A percentile compares a stretch with the other conserved stretches of the same genome.
Evolutionary conservation across 805 yeast species (phyloP).

Genomic region (Wickerhamiella sorbophila): DNA sequence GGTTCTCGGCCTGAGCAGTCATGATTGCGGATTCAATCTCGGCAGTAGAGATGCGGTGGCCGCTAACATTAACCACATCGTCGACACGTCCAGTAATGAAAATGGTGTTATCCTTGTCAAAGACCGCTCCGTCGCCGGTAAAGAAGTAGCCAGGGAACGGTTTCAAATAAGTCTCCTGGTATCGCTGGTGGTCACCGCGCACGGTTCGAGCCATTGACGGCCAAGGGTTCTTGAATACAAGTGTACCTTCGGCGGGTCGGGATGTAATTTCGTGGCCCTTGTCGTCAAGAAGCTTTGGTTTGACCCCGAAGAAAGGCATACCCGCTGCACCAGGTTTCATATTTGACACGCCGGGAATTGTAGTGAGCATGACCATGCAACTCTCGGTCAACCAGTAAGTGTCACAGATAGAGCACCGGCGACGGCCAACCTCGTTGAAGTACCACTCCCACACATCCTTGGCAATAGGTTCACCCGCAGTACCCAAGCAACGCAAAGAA

Average conservation of each 20-base stretch:
- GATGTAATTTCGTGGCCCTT: constrained; percentile 55
- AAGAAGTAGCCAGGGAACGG: constrained; percentile 75
- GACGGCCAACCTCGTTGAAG: constrained; percentile 72
- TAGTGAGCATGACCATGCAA: constrained; percentile 66
- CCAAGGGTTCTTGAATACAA: constrained; percentile 62
- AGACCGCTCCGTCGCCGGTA: constrained; percentile 83
- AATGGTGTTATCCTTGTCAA: constrained; percentile 70
- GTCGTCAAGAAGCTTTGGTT: constrained; percentile 55
- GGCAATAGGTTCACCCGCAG: constrained; percentile 95
- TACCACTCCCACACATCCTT: constrained; percentile 97
- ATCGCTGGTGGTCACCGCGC: constrained; percentile 62
- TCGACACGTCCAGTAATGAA: constrained; percentile 83
- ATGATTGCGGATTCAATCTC: constrained; percentile 69
- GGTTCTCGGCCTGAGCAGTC: constrained; percentile 38
- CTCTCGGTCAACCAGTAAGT: constrained; percentile 88
- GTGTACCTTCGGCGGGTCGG: constrained; percentile 66
- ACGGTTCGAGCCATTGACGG: constrained; percentile 78
- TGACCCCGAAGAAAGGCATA: constrained; percentile 71
- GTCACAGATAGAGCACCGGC: constrained; percentile 63
- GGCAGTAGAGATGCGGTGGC: constrained; percentile 78
- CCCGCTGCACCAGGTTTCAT: constrained; percentile 80
- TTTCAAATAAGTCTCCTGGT: constrained; percentile 61
- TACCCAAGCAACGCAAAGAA: constrained; percentile 71
- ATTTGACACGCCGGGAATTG: constrained; percentile 61
- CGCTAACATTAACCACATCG: constrained; percentile 77